phyloP scores from a whole-genome alignment of 305 asterid genomes.

The Fraxinus floribunda region DNA sequence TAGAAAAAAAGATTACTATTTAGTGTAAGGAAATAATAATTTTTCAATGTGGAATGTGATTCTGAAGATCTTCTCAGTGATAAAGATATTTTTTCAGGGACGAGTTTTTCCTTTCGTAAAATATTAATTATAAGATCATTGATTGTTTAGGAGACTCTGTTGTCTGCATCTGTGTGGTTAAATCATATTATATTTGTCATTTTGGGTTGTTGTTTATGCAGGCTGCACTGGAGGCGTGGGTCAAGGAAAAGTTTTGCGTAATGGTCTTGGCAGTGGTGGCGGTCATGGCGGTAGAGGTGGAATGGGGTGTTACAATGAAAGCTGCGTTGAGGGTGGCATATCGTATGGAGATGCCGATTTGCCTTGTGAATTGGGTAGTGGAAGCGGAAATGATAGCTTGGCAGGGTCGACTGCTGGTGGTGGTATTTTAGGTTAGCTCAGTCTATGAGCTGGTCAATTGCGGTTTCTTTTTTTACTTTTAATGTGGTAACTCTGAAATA shows the following conservation, averaged over 20 bases:
- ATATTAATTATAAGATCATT: neutral
- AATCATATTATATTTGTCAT: slow-evolving; percentile 16
- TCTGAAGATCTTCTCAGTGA: neutral
- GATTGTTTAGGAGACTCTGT: neutral
- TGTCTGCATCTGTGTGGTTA: neutral
- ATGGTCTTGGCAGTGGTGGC: slow-evolving; percentile 90
- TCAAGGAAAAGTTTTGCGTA: slow-evolving; percentile 57
- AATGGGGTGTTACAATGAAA: slow-evolving; percentile 67
- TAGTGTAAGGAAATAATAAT: neutral
- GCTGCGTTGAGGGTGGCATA: slow-evolving; percentile 78
- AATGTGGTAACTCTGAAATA: neutral
- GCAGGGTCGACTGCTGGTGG: slow-evolving; percentile 84
- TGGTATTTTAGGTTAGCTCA: slow-evolving; percentile 77
- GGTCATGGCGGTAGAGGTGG: slow-evolving; percentile 99
- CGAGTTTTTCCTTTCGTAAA: neutral
- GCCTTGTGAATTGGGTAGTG: slow-evolving; percentile 99
- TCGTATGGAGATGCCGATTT: slow-evolving; percentile 74
- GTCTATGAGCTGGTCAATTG: slow-evolving; percentile 17
- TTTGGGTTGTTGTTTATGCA: slow-evolving; percentile 41
- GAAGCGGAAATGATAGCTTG: slow-evolving; percentile 91
- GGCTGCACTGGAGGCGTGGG: slow-evolving; percentile 96
- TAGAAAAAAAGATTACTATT: neutral
- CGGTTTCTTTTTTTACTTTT: slow-evolving; percentile 4
- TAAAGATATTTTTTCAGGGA: neutral
- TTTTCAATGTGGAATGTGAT: neutral